A percentile compares a stretch with the other conserved stretches of the same genome.
Conservation (phyloP, 78 protist species). For the Dictyostelium discoideum region DNA sequence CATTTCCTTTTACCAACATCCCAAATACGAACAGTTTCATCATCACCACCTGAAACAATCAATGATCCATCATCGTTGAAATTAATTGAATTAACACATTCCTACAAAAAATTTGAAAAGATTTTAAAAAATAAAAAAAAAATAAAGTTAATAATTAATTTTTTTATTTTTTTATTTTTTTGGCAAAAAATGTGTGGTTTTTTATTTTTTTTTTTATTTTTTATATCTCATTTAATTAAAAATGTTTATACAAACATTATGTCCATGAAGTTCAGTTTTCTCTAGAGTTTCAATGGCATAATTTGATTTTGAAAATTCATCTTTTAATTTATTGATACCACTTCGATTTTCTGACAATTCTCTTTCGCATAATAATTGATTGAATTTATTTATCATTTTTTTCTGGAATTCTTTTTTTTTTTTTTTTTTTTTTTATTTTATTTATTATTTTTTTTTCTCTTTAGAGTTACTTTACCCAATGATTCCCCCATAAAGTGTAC, state of each 20-base stretch:
- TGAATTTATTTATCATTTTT: background rate
- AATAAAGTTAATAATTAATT: background rate
- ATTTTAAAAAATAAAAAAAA: background rate
- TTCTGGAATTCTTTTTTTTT: background rate
- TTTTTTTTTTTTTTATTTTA: background rate
- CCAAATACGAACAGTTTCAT: conserved; percentile 71
- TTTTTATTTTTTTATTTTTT: background rate
- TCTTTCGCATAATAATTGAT: conserved; percentile 5
- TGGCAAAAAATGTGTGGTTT: too few relatives aligned
- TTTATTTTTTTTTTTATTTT: background rate
- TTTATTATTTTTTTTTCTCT: background rate
- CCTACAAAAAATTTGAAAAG: background rate
- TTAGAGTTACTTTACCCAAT: background rate
- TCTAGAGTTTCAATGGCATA: conserved; percentile 11
- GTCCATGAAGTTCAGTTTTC: conserved; percentile 10
- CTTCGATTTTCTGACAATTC: background rate
- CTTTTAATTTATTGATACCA: background rate
- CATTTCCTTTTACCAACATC: conserved; percentile 20
- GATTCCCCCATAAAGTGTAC: background rate
- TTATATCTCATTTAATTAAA: background rate
- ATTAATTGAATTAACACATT: conserved; percentile 84
- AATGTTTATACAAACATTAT: conserved; percentile 6
- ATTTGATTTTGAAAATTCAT: conserved; percentile 16
- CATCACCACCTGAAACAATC: conserved; percentile 74
- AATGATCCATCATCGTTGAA: conserved; percentile 68